Conservation (phyloP, 495 filamentous ascomycete species). For the Penicillium turbatum region DNA sequence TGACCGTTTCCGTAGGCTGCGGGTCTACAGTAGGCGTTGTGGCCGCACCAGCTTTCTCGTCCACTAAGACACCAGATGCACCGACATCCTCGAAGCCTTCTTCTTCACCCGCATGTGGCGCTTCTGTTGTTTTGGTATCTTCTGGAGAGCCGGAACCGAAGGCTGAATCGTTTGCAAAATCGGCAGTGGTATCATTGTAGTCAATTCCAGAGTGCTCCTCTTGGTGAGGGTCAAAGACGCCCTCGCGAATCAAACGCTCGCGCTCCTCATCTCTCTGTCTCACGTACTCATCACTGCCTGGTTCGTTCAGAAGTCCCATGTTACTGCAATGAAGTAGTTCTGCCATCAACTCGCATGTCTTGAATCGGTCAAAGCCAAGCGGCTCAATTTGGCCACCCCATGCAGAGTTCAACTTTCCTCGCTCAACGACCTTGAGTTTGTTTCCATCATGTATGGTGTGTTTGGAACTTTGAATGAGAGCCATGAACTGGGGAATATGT, state of each 20-base stretch:
- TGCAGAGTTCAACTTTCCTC: slow-evolving; percentile 69
- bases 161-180: slow-evolving; percentile 38
- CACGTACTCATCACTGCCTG: slow-evolving; percentile 84
- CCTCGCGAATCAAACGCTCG: slow-evolving; percentile 69
- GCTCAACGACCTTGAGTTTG: slow-evolving; percentile 54
- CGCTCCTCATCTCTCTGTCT: slow-evolving; percentile 76
- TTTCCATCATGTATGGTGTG: slow-evolving; percentile 57
- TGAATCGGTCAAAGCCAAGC: slow-evolving; percentile 95
- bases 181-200: slow-evolving; percentile 47
- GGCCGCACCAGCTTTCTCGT: slow-evolving; percentile 53
- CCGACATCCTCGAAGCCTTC: slow-evolving; percentile 94
- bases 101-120: slow-evolving; percentile 77
- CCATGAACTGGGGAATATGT: slow-evolving; percentile 95
- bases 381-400: slow-evolving; percentile 92
- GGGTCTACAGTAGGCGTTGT: slow-evolving; percentile 17
- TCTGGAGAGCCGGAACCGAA: slow-evolving; percentile 39
- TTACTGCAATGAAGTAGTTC: slow-evolving; percentile 98
- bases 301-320: slow-evolving; percentile 93
- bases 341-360: slow-evolving; percentile 98
- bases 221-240: slow-evolving; percentile 39
- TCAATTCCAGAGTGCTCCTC: slow-evolving; percentile 42
- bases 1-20: background rate
- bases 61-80: slow-evolving; percentile 59
- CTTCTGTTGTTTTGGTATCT: slow-evolving; percentile 53
- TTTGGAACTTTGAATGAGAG: slow-evolving; percentile 66